Conservation (phyloP, 75 land plant species). For the Gnetum montanum region DNA sequence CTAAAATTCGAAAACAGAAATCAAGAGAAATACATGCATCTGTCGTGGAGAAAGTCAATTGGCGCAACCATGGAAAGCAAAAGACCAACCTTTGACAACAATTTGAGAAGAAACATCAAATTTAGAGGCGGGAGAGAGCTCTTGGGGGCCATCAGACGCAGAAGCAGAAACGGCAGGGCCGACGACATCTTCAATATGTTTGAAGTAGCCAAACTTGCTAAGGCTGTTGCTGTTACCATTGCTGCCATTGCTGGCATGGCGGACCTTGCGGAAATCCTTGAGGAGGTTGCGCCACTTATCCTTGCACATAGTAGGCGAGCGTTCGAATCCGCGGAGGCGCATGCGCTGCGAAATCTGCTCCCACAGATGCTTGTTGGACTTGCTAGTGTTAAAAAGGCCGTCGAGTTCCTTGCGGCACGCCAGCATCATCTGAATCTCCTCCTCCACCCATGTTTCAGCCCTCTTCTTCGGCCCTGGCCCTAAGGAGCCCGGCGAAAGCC, state of each 20-base stretch:
- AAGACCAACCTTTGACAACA: too few species aligned
- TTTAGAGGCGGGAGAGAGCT: too few species aligned
- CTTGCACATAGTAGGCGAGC: slow-evolving; percentile 44
- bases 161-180: slow-evolving; percentile 8
- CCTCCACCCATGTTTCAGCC: slow-evolving; percentile 46
- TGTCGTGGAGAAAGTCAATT: too few species aligned
- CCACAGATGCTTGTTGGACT: slow-evolving; percentile 45
- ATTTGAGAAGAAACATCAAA: too few species aligned
- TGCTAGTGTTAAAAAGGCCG: slow-evolving; percentile 29
- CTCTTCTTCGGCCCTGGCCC: slow-evolving; percentile 46
- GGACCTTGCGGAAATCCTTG: slow-evolving; percentile 36
- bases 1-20: too few species aligned
- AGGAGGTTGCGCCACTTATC: slow-evolving; percentile 46
- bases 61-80: too few species aligned
- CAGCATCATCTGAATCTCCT: slow-evolving; percentile 37
- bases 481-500: too few species aligned
- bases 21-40: too few species aligned
- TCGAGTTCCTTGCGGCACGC: slow-evolving; percentile 29
- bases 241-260: slow-evolving; percentile 21
- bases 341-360: slow-evolving; percentile 33
- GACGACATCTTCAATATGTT: slow-evolving; percentile 37
- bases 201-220: slow-evolving; percentile 22
- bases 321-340: slow-evolving; percentile 34
- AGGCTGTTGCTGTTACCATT: slow-evolving; percentile 11
- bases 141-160: slow-evolving; percentile 5